phyloP scores from a whole-genome alignment of 2,329 filamentous ascomycete species.

The Malbranchea zuffiana region DNA sequence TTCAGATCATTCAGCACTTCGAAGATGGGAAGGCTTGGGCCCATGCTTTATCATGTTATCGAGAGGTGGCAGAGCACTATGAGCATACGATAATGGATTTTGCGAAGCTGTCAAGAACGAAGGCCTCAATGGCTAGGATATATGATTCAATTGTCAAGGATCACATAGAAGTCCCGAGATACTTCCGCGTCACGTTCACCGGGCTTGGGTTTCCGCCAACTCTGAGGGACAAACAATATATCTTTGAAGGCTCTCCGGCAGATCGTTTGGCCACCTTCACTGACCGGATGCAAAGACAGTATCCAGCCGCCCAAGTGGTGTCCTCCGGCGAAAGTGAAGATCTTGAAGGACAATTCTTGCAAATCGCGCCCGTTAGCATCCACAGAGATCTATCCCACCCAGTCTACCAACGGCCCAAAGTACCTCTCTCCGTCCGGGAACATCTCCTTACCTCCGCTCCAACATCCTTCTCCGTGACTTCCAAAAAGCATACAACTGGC shows the following conservation, averaged over 20 bases:
- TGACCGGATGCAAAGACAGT: slow-evolving; percentile 83
- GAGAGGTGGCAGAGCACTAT: slow-evolving; percentile 84
- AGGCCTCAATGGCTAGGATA: slow-evolving; percentile 82
- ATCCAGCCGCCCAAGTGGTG: slow-evolving; percentile 73
- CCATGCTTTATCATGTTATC: slow-evolving; percentile 75
- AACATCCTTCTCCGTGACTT: slow-evolving; percentile 66
- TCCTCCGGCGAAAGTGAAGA: slow-evolving; percentile 60
- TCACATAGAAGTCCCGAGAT: slow-evolving; percentile 66
- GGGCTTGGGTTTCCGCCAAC: slow-evolving; percentile 76
- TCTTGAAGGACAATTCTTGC: slow-evolving; percentile 80
- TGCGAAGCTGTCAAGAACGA: slow-evolving; percentile 74
- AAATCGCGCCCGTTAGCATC: slow-evolving; percentile 68
- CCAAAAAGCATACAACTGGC: slow-evolving; percentile 57
- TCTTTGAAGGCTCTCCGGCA: slow-evolving; percentile 70
- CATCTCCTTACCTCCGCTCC: slow-evolving; percentile 71
- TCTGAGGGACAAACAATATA: slow-evolving; percentile 79
- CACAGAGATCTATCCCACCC: slow-evolving; percentile 73
- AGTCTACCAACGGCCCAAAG: slow-evolving; percentile 77
- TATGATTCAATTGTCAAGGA: slow-evolving; percentile 81
- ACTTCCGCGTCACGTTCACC: slow-evolving; percentile 83
- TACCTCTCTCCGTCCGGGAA: slow-evolving; percentile 73
- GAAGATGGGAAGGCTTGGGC: slow-evolving; percentile 93
- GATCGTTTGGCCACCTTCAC: slow-evolving; percentile 75
- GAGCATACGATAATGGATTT: slow-evolving; percentile 85
- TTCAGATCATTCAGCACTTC: slow-evolving; percentile 88